phyloP scores from a whole-genome alignment of 139 green algal species.

The Chlamydomonas sphaeroides region DNA sequence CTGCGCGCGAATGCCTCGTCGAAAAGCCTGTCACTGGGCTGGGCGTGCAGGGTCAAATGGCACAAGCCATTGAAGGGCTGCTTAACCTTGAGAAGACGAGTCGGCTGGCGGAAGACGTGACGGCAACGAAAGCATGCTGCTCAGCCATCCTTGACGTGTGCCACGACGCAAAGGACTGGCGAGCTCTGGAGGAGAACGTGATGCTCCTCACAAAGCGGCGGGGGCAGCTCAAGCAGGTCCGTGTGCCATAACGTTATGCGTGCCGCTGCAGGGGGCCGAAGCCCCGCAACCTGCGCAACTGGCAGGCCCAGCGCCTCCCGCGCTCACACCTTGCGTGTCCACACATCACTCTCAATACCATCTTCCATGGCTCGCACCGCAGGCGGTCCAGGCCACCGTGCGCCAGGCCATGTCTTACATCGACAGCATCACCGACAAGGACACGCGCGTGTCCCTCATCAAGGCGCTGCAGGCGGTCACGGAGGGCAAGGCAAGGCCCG shows the following conservation, averaged over 20 bases:
- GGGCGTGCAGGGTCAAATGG: constrained; percentile 32
- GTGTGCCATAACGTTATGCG: neutral
- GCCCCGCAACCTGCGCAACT: too few species aligned
- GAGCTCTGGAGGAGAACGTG: constrained; percentile 93
- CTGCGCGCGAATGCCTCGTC: neutral
- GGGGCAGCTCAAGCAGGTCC: constrained; percentile 95
- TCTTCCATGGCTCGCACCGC: too few species aligned
- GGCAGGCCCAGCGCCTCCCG: too few species aligned
- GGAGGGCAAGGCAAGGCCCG: constrained; percentile 97
- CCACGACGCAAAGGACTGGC: constrained; percentile 83
- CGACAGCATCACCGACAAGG: constrained; percentile 74
- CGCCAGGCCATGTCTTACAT: constrained; percentile 91
- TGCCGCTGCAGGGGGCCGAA: too few species aligned
- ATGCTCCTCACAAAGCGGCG: constrained; percentile 95
- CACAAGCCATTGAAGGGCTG: constrained; percentile 78
- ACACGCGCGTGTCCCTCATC: constrained; percentile 89
- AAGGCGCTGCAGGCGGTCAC: constrained; percentile 94
- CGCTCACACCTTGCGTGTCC: too few species aligned
- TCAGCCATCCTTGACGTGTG: constrained; percentile 87
- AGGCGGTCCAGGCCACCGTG: constrained; percentile 92
- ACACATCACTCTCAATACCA: too few species aligned
- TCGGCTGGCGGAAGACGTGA: constrained; percentile 88
- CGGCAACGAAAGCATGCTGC: constrained; percentile 78
- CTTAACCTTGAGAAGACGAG: constrained; percentile 88
- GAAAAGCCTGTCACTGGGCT: neutral